Conservation (phyloP, 139 green algal species). For the Chlorella sorokiniana region DNA sequence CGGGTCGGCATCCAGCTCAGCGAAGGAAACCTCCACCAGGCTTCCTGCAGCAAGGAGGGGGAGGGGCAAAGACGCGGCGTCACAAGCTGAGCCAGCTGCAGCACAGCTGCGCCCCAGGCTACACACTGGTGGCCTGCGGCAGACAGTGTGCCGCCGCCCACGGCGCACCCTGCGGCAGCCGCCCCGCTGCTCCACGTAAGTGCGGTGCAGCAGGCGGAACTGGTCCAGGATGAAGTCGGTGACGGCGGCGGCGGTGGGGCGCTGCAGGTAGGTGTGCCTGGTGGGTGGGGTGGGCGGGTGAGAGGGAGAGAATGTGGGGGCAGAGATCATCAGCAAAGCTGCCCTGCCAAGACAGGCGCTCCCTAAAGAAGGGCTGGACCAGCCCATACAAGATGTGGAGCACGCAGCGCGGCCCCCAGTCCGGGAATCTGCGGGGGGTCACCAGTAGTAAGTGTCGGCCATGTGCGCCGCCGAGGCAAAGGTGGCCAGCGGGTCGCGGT, state of each 20-base stretch:
- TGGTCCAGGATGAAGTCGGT: conserved; percentile 65
- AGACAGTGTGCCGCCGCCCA: background rate
- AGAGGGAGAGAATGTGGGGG: background rate
- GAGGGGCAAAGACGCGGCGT: background rate
- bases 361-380: background rate
- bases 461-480: conserved; percentile 38
- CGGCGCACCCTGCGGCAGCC: conserved; percentile 22
- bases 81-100: background rate
- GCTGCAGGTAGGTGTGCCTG: conserved; percentile 65
- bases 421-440: too few relatives aligned
- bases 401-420: too few relatives aligned
- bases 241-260: conserved; percentile 30
- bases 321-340: too few relatives aligned
- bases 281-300: background rate
- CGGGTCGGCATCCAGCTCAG: conserved; percentile 56
- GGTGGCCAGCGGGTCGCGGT: conserved; percentile 61
- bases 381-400: background rate
- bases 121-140: too few relatives aligned
- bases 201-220: conserved; percentile 50
- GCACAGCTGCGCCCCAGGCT: too few relatives aligned
- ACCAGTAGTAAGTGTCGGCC: conserved; percentile 28
- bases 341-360: too few relatives aligned
- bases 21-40: conserved; percentile 59
- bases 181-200: conserved; percentile 34
- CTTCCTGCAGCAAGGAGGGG: background rate